Percentiles rank a stretch among this genome's conserved stretches.
These are phyloP conservation scores for Magnaporthiopsis rhizophila DNA, from an alignment of 2,329 filamentous ascomycete genomes.

Conservation along the genomic window DNA sequence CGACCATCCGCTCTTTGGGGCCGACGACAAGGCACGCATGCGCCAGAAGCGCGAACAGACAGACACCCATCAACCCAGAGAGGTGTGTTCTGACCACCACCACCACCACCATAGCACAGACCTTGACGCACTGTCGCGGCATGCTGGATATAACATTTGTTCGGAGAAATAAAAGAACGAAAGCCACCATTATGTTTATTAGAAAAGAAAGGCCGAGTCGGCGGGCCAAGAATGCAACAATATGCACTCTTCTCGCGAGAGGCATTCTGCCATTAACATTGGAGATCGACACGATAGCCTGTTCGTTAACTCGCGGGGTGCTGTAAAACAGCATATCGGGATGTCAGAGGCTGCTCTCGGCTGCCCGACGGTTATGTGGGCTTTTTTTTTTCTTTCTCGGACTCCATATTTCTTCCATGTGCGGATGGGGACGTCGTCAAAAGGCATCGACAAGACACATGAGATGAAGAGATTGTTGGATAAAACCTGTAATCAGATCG, in stretches of 20 bases:
- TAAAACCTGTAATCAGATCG: background rate
- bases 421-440: background rate
- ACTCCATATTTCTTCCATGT: background rate
- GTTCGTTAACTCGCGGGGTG: too few species aligned
- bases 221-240: background rate
- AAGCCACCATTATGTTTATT: background rate
- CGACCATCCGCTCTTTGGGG: conserved; percentile 3
- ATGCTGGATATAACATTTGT: background rate
- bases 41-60: background rate
- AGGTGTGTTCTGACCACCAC: background rate
- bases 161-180: background rate
- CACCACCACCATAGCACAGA: background rate
- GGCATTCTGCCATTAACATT: background rate
- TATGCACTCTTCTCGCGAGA: background rate
- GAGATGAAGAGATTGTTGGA: background rate
- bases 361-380: background rate
- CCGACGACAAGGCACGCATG: background rate
- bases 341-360: background rate
- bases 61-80: background rate
- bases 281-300: background rate
- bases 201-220: background rate
- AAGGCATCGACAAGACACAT: background rate
- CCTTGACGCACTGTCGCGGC: background rate
- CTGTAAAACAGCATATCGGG: too few species aligned
- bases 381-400: too few species aligned